Evolutionary conservation across 2,329 filamentous ascomycete species (phyloP), one percentile per base, ranked within the genome.

Genomic region (Colletotrichum simmondsii): DNA sequence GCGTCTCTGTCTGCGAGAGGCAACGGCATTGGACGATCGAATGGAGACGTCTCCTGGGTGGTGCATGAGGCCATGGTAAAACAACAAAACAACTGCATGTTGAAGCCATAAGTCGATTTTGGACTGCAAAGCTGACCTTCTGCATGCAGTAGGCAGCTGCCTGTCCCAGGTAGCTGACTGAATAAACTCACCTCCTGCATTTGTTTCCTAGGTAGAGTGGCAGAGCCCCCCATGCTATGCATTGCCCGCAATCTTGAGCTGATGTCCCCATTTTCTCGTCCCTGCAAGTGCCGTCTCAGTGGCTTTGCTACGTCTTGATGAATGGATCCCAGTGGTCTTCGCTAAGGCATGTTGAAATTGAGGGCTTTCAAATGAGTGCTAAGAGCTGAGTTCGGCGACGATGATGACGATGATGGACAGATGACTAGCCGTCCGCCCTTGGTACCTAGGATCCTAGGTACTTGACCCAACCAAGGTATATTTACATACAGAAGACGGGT

Each of bases 51-150:
- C 52, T 35, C 52, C 71, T 72, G 52, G 57, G 26, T 62, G 57
- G 28, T 71, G 71, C 57, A 62, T 53, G 67, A 68, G n/a, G 71
- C 32, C 57, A 52, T 71, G 35, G 16, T 62, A 71, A 73, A 71
- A 71, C 71, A 61, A 19, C 19, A 71, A 71, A 71, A 71, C 71
- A 61, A 19, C 24, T 56, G 24, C 49, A 67, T 54, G n/a, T 10
- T 28, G 64, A 56, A n/a, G 57, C 35, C 57, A 24, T 3, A 14
- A 26, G 46, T 56, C 28, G 28, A 42, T 28, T 52, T 16, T 42
- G 12, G 46, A 32, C 30, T 24, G 46, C 42, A 59, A 14, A 69
- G 32, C 32, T 37, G 32, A 26, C 49, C 37, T 37, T 42, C 67
- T 30, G 62, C 32, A 53, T 71, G 68, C 62, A 66, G 62, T 12